Evolutionary conservation across 2,329 filamentous ascomycete genomes (phyloP).

Genomic region (Fusarium tanahbumbuense): DNA sequence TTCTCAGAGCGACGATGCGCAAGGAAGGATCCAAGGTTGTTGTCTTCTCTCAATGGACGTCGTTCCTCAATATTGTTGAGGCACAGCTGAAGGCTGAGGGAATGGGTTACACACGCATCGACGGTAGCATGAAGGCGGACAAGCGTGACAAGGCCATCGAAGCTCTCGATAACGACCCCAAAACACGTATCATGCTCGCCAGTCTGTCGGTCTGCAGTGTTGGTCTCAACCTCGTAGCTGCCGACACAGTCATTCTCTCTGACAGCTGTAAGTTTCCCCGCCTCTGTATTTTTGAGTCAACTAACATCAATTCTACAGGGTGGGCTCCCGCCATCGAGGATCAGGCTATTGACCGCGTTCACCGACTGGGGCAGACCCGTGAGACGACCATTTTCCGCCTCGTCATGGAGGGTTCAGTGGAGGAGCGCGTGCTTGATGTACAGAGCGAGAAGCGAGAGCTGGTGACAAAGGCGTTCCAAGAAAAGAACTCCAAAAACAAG

Average conservation of each 20-base stretch:
- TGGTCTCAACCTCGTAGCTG: conserved; percentile 85
- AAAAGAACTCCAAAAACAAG: conserved; percentile 66
- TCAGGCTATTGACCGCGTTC: conserved; percentile 89
- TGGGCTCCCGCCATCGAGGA: conserved; percentile 95
- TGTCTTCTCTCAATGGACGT: conserved; percentile 82
- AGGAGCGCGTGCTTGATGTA: conserved; percentile 82
- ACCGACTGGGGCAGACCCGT: conserved; percentile 84
- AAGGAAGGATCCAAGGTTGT: conserved; percentile 75
- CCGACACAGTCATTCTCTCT: conserved; percentile 84
- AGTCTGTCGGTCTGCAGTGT: conserved; percentile 86
- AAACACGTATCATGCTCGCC: conserved; percentile 81
- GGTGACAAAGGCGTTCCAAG: conserved; percentile 82
- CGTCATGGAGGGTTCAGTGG: conserved; percentile 82
- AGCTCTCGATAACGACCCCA: conserved; percentile 72
- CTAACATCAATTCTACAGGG: conserved; percentile 58
- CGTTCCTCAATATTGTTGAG: conserved; percentile 78
- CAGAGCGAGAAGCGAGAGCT: conserved; percentile 83
- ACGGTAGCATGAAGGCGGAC: conserved; percentile 79
- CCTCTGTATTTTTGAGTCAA: background rate
- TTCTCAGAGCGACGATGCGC: conserved; percentile 75
- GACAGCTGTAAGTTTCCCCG: conserved; percentile 71
- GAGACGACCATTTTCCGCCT: conserved; percentile 83
- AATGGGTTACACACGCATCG: conserved; percentile 77
- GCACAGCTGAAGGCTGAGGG: conserved; percentile 70
- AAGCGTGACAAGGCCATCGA: conserved; percentile 78